Conservation (phyloP, 495 filamentous ascomycete genomes). For the Pseudevernia furfuracea region DNA sequence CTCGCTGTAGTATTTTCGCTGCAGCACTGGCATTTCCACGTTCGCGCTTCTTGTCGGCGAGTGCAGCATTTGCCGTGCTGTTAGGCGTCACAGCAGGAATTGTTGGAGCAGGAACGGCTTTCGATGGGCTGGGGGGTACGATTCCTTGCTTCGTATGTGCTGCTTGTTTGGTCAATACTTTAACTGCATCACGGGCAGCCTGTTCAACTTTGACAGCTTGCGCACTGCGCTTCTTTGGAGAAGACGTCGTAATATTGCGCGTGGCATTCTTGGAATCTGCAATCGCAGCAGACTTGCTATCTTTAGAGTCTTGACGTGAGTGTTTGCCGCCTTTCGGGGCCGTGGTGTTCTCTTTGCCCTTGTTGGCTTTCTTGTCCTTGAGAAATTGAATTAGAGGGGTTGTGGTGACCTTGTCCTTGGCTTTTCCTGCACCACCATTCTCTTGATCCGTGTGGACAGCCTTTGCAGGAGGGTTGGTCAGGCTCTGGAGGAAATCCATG, state of each 20-base stretch:
- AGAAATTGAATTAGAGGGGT: conserved; percentile 89
- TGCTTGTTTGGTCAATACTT: conserved; percentile 66
- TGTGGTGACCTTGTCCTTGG: conserved; percentile 58
- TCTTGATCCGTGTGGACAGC: conserved; percentile 42
- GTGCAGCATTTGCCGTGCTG: conserved; percentile 25
- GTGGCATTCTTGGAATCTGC: conserved; percentile 39
- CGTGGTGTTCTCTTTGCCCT: conserved; percentile 59
- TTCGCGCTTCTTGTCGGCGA: conserved; percentile 48
- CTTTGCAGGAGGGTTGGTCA: conserved; percentile 67
- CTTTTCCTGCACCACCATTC: conserved; percentile 48
- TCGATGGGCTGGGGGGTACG: conserved; percentile 29
- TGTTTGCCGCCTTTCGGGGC: conserved; percentile 41
- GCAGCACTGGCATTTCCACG: conserved; percentile 68
- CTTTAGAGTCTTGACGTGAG: conserved; percentile 43
- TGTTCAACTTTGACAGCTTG: conserved; percentile 46
- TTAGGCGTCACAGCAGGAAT: conserved; percentile 21
- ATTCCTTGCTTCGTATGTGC: conserved; percentile 33
- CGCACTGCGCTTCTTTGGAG: conserved; percentile 40
- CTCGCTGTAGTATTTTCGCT: conserved; percentile 80
- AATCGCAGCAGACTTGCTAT: conserved; percentile 41
- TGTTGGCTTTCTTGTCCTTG: conserved; percentile 81
- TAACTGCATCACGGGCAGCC: conserved; percentile 66
- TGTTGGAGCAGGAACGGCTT: conserved; percentile 30
- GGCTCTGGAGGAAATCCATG: conserved; percentile 78
- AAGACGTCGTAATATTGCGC: conserved; percentile 26